phyloP scores from a whole-genome alignment of 2,329 filamentous ascomycete genomes.

The Domatiomyces catenatus region DNA sequence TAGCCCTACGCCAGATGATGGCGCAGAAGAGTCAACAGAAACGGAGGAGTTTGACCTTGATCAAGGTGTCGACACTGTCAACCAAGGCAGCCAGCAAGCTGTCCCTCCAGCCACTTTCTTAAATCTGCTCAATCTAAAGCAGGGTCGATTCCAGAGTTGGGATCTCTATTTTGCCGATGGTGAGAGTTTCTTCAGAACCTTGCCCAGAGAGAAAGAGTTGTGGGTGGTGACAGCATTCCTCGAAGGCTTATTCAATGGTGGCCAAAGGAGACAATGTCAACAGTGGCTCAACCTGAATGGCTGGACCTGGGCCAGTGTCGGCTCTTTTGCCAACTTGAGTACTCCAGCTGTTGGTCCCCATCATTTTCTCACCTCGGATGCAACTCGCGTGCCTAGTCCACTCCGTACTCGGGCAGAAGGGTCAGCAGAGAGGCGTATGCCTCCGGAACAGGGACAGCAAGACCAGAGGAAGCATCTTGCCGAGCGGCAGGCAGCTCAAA shows the following conservation, averaged over 20 bases:
- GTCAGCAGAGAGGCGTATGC: not conserved
- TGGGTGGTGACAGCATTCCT: slow-evolving; percentile 9
- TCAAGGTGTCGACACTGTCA: slow-evolving; percentile 8
- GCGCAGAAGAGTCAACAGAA: slow-evolving; percentile 1
- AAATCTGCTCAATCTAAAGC: slow-evolving; percentile 7
- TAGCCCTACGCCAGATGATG: not conserved
- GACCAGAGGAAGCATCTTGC: not conserved
- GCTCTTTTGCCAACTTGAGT: slow-evolving; percentile 2
- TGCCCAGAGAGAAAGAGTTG: slow-evolving; percentile 8
- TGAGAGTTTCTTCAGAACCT: slow-evolving; percentile 1
- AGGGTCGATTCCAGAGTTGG: slow-evolving; percentile 11
- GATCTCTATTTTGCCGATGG: slow-evolving; percentile 7
- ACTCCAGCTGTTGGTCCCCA: not conserved
- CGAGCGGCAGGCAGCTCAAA: too few relatives aligned
- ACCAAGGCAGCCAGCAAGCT: slow-evolving; percentile 1
- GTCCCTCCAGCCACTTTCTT: not conserved
- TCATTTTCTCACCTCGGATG: not conserved
- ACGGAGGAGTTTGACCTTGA: slow-evolving; percentile 12
- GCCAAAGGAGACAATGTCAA: slow-evolving; percentile 9
- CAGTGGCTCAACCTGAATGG: slow-evolving; percentile 11
- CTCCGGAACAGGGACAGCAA: not conserved
- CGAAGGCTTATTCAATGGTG: slow-evolving; percentile 5
- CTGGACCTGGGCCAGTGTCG: slow-evolving; percentile 12
- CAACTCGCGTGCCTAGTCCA: not conserved
- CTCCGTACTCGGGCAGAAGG: not conserved